Percentiles rank a stretch among this genome's conserved stretches.
Evolutionary conservation across 768 basidiomycete genomes (phyloP).

Genomic region (Tylopilus felleus): DNA sequence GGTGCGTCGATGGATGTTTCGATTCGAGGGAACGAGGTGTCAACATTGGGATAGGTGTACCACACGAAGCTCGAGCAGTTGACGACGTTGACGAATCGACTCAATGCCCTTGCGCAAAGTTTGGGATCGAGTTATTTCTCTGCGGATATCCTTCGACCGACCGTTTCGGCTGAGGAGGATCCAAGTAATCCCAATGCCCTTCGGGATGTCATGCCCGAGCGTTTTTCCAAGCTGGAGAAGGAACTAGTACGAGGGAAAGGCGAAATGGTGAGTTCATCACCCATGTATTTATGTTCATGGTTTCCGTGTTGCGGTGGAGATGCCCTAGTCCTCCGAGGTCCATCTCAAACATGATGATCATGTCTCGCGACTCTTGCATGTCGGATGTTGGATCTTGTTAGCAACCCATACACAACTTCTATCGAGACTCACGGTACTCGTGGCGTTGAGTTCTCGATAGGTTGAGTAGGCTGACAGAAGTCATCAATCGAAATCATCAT

Average conservation of each 20-base stretch:
- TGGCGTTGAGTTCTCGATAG: background rate
- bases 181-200: slow-evolving; percentile 38
- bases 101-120: slow-evolving; percentile 55
- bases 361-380: background rate
- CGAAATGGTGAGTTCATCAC: slow-evolving; percentile 65
- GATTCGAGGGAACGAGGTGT: slow-evolving; percentile 19
- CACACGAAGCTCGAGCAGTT: slow-evolving; percentile 78
- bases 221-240: slow-evolving; percentile 77
- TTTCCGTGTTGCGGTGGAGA: background rate
- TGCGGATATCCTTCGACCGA: slow-evolving; percentile 51
- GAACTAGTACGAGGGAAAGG: slow-evolving; percentile 81
- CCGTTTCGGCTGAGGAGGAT: slow-evolving; percentile 41
- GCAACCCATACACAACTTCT: background rate
- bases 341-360: background rate
- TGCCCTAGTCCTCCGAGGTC: background rate
- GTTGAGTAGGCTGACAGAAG: background rate
- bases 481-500: background rate
- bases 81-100: slow-evolving; percentile 62
- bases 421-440: background rate
- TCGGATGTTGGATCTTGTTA: background rate
- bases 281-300: background rate
- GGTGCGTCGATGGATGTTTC: slow-evolving; percentile 39
- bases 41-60: slow-evolving; percentile 46
- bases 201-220: slow-evolving; percentile 75
- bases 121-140: slow-evolving; percentile 59